phyloP scores from a whole-genome alignment of 371 early-diverging fungal genomes.

The Lichtheimia ornata region DNA sequence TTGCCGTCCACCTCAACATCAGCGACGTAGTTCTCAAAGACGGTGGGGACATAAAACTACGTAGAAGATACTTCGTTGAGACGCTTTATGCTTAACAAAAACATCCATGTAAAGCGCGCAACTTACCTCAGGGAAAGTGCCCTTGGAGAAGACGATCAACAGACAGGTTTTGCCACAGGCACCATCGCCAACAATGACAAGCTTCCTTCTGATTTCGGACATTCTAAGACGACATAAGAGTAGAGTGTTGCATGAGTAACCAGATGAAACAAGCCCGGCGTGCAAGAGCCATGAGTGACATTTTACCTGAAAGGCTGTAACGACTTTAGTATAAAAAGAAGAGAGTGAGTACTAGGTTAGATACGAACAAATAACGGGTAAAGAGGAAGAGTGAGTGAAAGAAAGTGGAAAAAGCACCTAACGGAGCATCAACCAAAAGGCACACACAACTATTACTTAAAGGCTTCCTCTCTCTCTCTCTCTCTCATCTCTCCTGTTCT shows the following conservation, averaged over 20 bases:
- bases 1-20: slow-evolving; percentile 72
- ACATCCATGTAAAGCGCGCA: background rate
- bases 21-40: slow-evolving; percentile 95
- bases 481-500: slow-evolving; percentile 7
- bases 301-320: background rate
- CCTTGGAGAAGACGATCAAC: slow-evolving; percentile 92
- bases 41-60: slow-evolving; percentile 86
- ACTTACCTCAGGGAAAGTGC: slow-evolving; percentile 88
- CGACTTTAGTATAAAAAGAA: background rate
- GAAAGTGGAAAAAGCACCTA: slow-evolving; percentile 1
- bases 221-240: slow-evolving; percentile 33
- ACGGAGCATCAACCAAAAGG: slow-evolving; percentile 4
- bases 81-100: background rate
- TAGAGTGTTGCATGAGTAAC: background rate
- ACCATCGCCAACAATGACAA: slow-evolving; percentile 98
- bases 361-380: background rate
- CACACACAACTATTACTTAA: background rate
- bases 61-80: background rate
- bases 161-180: slow-evolving; percentile 98
- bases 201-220: slow-evolving; percentile 91
- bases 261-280: background rate
- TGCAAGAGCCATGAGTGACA: background rate
- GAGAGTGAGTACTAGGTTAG: background rate
- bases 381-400: background rate
- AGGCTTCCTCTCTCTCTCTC: too few species aligned